phyloP scores from a whole-genome alignment of 257 asterid species.

The Leonotis leonurus region DNA sequence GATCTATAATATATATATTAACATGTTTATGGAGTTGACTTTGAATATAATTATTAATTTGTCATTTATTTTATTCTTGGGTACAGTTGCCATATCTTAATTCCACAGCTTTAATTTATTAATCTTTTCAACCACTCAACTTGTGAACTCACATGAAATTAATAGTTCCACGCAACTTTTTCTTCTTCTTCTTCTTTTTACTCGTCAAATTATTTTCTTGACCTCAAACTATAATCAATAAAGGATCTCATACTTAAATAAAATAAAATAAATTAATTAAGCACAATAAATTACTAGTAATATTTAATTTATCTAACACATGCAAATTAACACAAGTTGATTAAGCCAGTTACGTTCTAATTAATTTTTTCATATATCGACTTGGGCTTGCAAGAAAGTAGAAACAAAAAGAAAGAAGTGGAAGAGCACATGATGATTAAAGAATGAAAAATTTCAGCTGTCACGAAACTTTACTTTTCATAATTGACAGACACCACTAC shows the following conservation, averaged over 20 bases:
- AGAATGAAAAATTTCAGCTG: conserved; percentile 15
- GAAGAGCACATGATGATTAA: conserved; percentile 19
- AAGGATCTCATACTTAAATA: no score
- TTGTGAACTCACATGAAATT: conserved; percentile 35
- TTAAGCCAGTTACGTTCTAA: no score
- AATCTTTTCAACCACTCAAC: conserved; percentile 21
- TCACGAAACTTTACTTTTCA: conserved; percentile 6
- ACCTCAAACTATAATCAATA: conserved; percentile 2
- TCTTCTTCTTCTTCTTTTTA: not conserved
- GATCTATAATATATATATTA: no score
- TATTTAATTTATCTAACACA: no score
- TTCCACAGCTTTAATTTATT: conserved; percentile 1
- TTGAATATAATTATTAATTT: no score
- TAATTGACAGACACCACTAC: not conserved
- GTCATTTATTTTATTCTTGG: no score
- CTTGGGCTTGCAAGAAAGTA: not conserved
- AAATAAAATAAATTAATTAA: no score
- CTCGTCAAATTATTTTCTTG: not conserved
- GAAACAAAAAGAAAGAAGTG: conserved; percentile 13
- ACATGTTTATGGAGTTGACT: no score
- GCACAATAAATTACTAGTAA: no score
- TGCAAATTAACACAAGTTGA: no score
- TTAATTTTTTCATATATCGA: no score
- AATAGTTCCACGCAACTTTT: not conserved
- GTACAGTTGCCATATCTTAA: no score